These are phyloP conservation scores for Aspergillus calidoustus DNA, from an alignment of 2,329 filamentous ascomycete species.

Conservation along the genomic window DNA sequence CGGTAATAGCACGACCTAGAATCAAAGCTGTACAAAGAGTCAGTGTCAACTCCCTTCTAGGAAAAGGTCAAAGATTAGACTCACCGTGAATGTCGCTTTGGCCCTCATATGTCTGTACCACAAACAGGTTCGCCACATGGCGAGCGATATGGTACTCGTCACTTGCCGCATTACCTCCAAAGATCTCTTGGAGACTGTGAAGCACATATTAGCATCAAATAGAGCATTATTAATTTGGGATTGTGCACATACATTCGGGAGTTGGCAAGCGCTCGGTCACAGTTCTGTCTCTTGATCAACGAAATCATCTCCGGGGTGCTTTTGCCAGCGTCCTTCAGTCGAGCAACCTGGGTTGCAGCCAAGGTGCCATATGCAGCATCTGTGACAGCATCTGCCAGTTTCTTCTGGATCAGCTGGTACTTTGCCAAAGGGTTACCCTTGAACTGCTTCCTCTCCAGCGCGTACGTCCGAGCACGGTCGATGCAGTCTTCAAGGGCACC, in stretches of 20 bases:
- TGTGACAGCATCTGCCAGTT: constrained; percentile 88
- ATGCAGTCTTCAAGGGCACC: constrained; percentile 94
- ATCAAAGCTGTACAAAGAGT: constrained; percentile 61
- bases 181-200: constrained; percentile 81
- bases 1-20: constrained; percentile 70
- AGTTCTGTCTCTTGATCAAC: constrained; percentile 98
- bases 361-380: constrained; percentile 91
- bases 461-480: constrained; percentile 76
- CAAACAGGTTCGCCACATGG: constrained; percentile 94
- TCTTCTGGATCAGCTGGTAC: constrained; percentile 98
- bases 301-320: constrained; percentile 92
- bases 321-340: constrained; percentile 90
- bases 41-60: not conserved
- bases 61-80: constrained; percentile 42
- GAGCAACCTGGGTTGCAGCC: constrained; percentile 85
- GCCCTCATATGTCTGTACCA: constrained; percentile 97
- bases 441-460: constrained; percentile 94
- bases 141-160: constrained; percentile 96
- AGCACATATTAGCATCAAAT: not conserved
- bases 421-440: constrained; percentile 92
- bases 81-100: constrained; percentile 96
- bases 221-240: not conserved
- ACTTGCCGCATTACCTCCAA: constrained; percentile 96
- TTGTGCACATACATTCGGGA: constrained; percentile 63
- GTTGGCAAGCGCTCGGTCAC: constrained; percentile 82